phyloP scores from a whole-genome alignment of 306 rosid genomes.

The Delonix regia region DNA sequence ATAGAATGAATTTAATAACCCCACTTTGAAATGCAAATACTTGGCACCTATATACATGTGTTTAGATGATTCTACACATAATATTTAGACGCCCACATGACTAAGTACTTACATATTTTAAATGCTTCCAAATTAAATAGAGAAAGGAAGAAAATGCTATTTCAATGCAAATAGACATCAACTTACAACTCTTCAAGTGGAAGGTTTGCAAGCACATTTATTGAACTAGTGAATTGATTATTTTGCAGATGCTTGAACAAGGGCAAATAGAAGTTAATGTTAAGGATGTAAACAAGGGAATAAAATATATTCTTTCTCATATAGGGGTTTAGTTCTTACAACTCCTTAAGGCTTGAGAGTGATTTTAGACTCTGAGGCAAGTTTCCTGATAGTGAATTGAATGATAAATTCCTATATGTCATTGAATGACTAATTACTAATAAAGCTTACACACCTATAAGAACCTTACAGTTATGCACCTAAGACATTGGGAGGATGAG shows the following conservation, averaged over 20 bases:
- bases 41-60: neutral
- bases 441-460: constrained; percentile 18
- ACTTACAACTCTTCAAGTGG: constrained; percentile 83
- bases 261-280: constrained; percentile 32
- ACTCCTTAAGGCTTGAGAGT: constrained; percentile 60
- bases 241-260: constrained; percentile 69
- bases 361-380: constrained; percentile 83
- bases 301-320: neutral
- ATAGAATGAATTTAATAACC: neutral
- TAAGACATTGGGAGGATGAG: neutral
- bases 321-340: constrained; percentile 56
- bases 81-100: constrained; percentile 22
- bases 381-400: constrained; percentile 74
- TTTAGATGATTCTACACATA: constrained; percentile 1
- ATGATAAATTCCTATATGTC: constrained; percentile 75
- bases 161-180: constrained; percentile 15
- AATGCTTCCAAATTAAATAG: constrained; percentile 17
- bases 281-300: constrained; percentile 5
- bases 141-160: neutral
- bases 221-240: constrained; percentile 73
- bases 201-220: constrained; percentile 67
- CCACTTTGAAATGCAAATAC: constrained; percentile 12
- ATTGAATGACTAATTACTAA: constrained; percentile 30
- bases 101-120: constrained; percentile 27
- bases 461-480: constrained; percentile 10